Evolutionary conservation across 306 rosid species (phyloP).

Genomic region (Begonia fuchsioides): DNA sequence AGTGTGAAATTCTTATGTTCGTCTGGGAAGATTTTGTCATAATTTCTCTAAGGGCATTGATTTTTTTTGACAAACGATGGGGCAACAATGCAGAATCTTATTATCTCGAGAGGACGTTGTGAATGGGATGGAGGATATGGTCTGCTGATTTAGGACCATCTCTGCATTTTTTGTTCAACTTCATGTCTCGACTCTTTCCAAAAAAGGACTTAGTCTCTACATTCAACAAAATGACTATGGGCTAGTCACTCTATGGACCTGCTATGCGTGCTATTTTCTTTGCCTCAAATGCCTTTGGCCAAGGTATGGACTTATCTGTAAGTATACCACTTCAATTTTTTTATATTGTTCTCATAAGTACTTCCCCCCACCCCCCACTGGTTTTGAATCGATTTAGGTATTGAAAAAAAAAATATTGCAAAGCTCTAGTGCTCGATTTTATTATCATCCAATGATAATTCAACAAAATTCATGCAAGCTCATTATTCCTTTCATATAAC

Average conservation of each 20-base stretch:
- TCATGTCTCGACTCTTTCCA: slow-evolving; percentile 63
- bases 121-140: slow-evolving; percentile 95
- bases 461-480: too few species aligned
- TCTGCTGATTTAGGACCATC: slow-evolving; percentile 75
- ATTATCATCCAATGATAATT: too few species aligned
- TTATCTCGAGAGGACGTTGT: slow-evolving; percentile 56
- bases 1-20: too few species aligned
- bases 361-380: too few species aligned
- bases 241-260: slow-evolving; percentile 74
- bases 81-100: slow-evolving; percentile 23
- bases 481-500: too few species aligned
- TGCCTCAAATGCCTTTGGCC: slow-evolving; percentile 57
- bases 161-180: slow-evolving; percentile 85
- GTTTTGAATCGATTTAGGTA: too few species aligned
- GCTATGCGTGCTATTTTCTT: slow-evolving; percentile 68
- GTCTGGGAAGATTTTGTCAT: too few species aligned
- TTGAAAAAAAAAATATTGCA: too few species aligned
- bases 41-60: too few species aligned
- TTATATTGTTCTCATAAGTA: too few species aligned
- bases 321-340: too few species aligned
- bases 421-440: too few species aligned
- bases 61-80: slow-evolving; percentile 32
- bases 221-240: slow-evolving; percentile 75
- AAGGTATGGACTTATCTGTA: slow-evolving; percentile 36
- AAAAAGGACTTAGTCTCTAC: slow-evolving; percentile 56